phyloP scores from a whole-genome alignment of 768 basidiomycete species.

The Psilocybe cubensis region DNA sequence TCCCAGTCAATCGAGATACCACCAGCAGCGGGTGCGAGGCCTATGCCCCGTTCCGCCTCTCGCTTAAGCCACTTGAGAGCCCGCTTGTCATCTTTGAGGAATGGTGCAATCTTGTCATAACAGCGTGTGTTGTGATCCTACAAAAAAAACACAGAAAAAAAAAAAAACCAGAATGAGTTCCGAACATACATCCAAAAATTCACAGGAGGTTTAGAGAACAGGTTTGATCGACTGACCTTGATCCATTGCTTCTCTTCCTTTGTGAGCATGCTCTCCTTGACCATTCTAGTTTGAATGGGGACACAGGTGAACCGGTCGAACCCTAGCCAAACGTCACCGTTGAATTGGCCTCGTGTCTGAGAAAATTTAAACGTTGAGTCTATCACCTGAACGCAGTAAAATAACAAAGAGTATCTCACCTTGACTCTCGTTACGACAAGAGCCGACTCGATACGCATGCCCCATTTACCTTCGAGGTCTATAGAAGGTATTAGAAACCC shows the following conservation, averaged over 20 bases:
- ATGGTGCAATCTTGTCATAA: conserved; percentile 62
- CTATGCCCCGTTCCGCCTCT: conserved; percentile 77
- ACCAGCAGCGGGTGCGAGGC: conserved; percentile 68
- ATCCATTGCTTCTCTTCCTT: conserved; percentile 90
- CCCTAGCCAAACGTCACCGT: conserved; percentile 80
- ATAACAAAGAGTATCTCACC: conserved; percentile 35
- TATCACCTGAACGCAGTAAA: conserved; percentile 2
- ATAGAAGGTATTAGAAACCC: conserved; percentile 17
- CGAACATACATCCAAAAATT: neutral
- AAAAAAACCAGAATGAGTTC: neutral
- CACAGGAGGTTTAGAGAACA: neutral
- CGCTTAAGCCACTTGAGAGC: conserved; percentile 81
- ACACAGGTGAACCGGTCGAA: conserved; percentile 95
- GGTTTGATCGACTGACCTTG: conserved; percentile 47
- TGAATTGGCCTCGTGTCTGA: conserved; percentile 73
- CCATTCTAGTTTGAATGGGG: conserved; percentile 90
- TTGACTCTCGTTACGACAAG: conserved; percentile 70
- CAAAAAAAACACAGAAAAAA: conserved; percentile 5
- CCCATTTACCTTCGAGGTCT: conserved; percentile 83
- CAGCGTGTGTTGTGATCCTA: conserved; percentile 85
- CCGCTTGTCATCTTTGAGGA: conserved; percentile 77
- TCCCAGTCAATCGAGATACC: conserved; percentile 84
- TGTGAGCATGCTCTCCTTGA: conserved; percentile 81
- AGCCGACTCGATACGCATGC: conserved; percentile 92
- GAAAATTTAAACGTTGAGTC: conserved; percentile 5